Percentiles rank a stretch among this genome's conserved stretches.
These are phyloP conservation scores for Sphaerulina musiva DNA, from an alignment of 2,329 filamentous ascomycete genomes.

Conservation along the genomic window DNA sequence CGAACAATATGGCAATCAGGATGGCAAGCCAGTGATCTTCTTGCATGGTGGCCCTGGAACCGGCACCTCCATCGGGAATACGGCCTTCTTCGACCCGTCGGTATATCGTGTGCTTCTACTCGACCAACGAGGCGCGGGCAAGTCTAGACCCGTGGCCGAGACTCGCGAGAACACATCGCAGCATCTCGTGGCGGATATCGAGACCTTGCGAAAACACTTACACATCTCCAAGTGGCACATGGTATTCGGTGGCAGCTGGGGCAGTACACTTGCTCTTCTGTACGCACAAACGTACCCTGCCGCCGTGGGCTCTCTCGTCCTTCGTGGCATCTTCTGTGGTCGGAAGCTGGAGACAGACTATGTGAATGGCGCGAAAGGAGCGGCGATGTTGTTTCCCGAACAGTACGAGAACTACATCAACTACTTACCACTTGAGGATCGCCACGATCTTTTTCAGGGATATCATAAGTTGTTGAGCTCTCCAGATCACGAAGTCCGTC, in stretches of 20 bases:
- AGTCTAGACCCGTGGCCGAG: slow-evolving; percentile 25
- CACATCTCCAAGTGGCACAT: slow-evolving; percentile 14
- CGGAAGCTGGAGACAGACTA: slow-evolving; percentile 11
- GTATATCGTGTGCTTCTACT: slow-evolving; percentile 39
- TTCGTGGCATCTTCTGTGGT: slow-evolving; percentile 15
- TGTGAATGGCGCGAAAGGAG: slow-evolving; percentile 1
- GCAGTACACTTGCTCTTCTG: slow-evolving; percentile 15
- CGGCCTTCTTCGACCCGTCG: slow-evolving; percentile 21
- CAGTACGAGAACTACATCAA: slow-evolving; percentile 1
- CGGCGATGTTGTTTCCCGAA: slow-evolving; percentile 15
- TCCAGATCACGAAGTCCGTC: not conserved
- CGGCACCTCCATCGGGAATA: slow-evolving; percentile 8
- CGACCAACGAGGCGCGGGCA: slow-evolving; percentile 38
- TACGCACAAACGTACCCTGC: slow-evolving; percentile 15
- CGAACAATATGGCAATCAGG: slow-evolving; percentile 16
- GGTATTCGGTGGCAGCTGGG: slow-evolving; percentile 19
- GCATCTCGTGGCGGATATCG: slow-evolving; percentile 16
- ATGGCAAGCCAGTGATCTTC: slow-evolving; percentile 14
- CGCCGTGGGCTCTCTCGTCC: slow-evolving; percentile 10
- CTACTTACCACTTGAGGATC: slow-evolving; percentile 8
- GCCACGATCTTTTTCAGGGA: not conserved
- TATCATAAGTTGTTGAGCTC: slow-evolving; percentile 11
- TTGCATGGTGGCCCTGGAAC: slow-evolving; percentile 19
- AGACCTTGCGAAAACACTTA: slow-evolving; percentile 14
- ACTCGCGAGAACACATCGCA: slow-evolving; percentile 15